Percentiles rank a stretch among this genome's conserved stretches.
These are phyloP conservation scores for Stachybotrys elegans DNA, from an alignment of 2,329 filamentous ascomycete genomes.

Conservation along the genomic window DNA sequence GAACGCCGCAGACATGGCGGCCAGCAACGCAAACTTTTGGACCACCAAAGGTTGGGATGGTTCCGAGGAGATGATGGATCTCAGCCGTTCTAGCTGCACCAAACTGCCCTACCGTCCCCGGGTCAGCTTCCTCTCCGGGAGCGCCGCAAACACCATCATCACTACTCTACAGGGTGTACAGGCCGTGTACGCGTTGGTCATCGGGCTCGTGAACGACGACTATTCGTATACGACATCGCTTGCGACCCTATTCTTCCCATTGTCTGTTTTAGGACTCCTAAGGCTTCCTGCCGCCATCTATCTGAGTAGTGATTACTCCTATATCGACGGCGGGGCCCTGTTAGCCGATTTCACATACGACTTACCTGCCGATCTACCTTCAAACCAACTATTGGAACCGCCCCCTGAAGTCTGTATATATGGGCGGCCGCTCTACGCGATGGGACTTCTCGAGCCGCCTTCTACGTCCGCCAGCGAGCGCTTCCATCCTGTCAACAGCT, in stretches of 20 bases:
- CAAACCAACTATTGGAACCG: background rate
- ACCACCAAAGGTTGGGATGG: conserved; percentile 10
- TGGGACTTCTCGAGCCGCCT: background rate
- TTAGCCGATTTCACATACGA: background rate
- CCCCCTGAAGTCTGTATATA: background rate
- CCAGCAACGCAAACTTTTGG: conserved; percentile 10
- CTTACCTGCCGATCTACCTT: too few species aligned
- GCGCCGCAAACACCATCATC: conserved; percentile 4
- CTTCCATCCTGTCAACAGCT: too few species aligned
- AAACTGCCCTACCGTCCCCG: conserved; percentile 2
- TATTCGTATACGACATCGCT: background rate
- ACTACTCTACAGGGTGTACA: conserved; percentile 6
- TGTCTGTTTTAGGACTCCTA: background rate
- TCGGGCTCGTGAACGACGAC: background rate
- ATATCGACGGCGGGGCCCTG: background rate
- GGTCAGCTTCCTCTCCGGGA: background rate
- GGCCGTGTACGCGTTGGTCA: background rate
- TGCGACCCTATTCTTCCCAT: background rate
- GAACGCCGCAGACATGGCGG: conserved; percentile 6
- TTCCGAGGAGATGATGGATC: conserved; percentile 4
- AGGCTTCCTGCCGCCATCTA: background rate
- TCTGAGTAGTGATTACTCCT: background rate
- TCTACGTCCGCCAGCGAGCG: too few species aligned
- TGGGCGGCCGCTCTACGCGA: background rate
- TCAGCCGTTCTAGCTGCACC: background rate